These are phyloP conservation scores for Neurospora cerealis DNA, from an alignment of 495 filamentous ascomycete species.

Conservation along the genomic window DNA sequence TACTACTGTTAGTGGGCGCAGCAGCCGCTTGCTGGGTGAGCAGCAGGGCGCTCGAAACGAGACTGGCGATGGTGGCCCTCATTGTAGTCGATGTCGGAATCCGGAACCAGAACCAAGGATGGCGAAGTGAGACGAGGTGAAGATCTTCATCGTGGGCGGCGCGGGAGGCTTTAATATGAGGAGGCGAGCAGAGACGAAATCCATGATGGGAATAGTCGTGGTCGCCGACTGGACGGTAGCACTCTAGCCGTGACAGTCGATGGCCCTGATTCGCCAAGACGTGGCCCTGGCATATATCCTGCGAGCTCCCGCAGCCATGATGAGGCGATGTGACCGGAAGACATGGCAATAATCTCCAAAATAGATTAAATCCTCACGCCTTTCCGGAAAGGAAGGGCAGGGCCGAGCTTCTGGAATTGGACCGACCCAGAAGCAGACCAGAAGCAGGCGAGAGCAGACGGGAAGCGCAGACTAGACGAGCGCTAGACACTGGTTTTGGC, in stretches of 20 bases:
- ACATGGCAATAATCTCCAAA: neutral
- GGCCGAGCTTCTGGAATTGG: neutral
- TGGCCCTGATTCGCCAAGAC: neutral
- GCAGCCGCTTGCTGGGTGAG: slow-evolving; percentile 2
- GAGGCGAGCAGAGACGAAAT: neutral
- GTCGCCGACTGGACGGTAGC: neutral
- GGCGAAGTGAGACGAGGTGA: neutral
- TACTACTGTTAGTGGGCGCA: neutral
- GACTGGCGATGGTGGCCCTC: slow-evolving; percentile 5
- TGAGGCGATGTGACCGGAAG: neutral
- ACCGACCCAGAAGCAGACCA: neutral
- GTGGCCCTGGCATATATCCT: neutral
- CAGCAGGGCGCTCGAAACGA: slow-evolving; percentile 11
- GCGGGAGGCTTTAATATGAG: neutral
- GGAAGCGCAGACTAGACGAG: neutral
- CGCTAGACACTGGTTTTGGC: neutral
- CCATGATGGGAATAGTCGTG: neutral
- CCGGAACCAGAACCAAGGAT: neutral
- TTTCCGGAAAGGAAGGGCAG: neutral
- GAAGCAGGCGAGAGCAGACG: neutral
- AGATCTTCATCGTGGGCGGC: neutral
- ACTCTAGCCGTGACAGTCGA: neutral
- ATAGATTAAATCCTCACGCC: neutral
- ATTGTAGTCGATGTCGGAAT: slow-evolving; percentile 4
- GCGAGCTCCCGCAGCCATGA: neutral